Evolutionary conservation across 257 asterid genomes (phyloP).

Genomic region (Solanum piurae): DNA sequence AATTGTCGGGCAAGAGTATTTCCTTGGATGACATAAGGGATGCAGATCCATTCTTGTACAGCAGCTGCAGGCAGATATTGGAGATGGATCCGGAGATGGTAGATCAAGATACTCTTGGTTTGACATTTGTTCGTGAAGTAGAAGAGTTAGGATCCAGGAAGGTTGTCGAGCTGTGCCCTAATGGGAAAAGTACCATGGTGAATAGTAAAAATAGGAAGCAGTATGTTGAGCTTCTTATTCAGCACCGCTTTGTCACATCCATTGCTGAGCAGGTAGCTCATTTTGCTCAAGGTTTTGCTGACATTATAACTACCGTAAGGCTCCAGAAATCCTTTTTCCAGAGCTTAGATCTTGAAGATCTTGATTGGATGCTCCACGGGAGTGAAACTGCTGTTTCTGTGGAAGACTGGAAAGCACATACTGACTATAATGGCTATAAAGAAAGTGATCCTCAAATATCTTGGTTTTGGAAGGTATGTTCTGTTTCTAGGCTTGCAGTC

Average conservation of each 20-base stretch:
- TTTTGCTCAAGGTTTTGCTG: constrained; percentile 68
- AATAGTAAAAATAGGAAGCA: constrained; percentile 63
- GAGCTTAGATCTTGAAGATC: constrained; percentile 68
- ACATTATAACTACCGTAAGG: constrained; percentile 29
- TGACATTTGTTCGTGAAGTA: constrained; percentile 68
- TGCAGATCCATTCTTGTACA: constrained; percentile 79
- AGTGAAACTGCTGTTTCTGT: constrained; percentile 67
- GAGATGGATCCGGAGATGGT: constrained; percentile 81
- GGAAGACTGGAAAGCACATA: constrained; percentile 93
- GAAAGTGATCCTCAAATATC: constrained; percentile 69
- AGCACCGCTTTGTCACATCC: constrained; percentile 59
- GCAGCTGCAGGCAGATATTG: constrained; percentile 84
- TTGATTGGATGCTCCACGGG: constrained; percentile 76
- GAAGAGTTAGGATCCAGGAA: constrained; percentile 81
- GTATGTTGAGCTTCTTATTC: constrained; percentile 68
- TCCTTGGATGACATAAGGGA: constrained; percentile 72
- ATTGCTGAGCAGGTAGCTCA: constrained; percentile 52
- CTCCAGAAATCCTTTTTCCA: constrained; percentile 52
- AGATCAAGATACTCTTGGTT: constrained; percentile 80
- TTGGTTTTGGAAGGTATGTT: constrained; percentile 94
- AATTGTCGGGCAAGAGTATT: constrained; percentile 54
- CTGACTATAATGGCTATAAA: constrained; percentile 66
- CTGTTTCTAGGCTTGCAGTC: not conserved
- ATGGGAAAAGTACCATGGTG: constrained; percentile 53
- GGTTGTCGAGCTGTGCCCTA: constrained; percentile 60